Evolutionary conservation across 2,329 filamentous ascomycete genomes (phyloP).

Genomic region (Zymoseptoria pseudotritici): DNA sequence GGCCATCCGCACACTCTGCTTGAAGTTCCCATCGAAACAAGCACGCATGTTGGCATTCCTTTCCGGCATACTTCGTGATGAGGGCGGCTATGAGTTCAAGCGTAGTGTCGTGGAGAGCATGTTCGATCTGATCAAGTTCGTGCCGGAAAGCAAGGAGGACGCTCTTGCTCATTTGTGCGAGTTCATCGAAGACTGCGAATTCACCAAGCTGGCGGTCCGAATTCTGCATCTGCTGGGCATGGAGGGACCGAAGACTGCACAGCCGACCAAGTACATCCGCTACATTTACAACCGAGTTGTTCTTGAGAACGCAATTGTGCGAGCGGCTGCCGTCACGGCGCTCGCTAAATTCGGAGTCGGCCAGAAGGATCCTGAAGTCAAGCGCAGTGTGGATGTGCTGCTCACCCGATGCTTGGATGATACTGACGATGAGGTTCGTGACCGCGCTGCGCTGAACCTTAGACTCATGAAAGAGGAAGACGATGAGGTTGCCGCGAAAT

Average conservation of each 20-base stretch:
- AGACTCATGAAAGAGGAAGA: slow-evolving; percentile 80
- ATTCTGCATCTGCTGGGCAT: slow-evolving; percentile 90
- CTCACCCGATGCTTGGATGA: slow-evolving; percentile 92
- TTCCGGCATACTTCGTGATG: slow-evolving; percentile 90
- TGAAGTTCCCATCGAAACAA: slow-evolving; percentile 98
- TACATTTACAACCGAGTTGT: slow-evolving; percentile 99
- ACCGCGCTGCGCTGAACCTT: slow-evolving; percentile 87
- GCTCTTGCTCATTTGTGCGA: slow-evolving; percentile 94
- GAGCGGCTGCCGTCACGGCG: slow-evolving; percentile 90
- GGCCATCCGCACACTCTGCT: slow-evolving; percentile 87
- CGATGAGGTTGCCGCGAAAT: slow-evolving; percentile 74
- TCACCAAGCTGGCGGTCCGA: slow-evolving; percentile 92
- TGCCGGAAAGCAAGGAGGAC: slow-evolving; percentile 74
- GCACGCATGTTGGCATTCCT: slow-evolving; percentile 96
- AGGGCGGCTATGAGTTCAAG: slow-evolving; percentile 98
- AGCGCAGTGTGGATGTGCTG: slow-evolving; percentile 87
- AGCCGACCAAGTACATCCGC: slow-evolving; percentile 96
- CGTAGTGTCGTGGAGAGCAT: slow-evolving; percentile 96
- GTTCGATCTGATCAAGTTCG: slow-evolving; percentile 98
- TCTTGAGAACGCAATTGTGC: slow-evolving; percentile 90
- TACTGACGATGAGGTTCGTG: slow-evolving; percentile 93
- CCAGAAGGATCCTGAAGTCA: slow-evolving; percentile 93
- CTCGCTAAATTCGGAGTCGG: slow-evolving; percentile 95
- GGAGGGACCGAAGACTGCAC: slow-evolving; percentile 88
- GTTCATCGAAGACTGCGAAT: slow-evolving; percentile 99